Evolutionary conservation across 306 rosid species (phyloP).

Genomic region (Cucumis cinereus): DNA sequence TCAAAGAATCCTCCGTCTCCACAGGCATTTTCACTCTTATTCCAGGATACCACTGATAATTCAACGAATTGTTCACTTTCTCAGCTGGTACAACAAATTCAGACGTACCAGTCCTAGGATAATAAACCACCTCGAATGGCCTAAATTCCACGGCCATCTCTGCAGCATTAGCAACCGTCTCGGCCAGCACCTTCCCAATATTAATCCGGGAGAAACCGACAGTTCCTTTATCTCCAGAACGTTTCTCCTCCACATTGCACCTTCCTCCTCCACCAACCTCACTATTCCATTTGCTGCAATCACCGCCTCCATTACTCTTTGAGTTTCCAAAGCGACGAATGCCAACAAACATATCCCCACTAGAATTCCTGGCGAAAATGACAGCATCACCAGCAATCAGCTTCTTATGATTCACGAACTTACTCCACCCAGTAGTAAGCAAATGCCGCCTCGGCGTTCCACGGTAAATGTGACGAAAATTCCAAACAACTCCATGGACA

Average conservation of each 20-base stretch:
- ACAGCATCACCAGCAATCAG: slow-evolving; percentile 62
- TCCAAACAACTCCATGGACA: slow-evolving; percentile 48
- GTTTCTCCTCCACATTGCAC: slow-evolving; percentile 12
- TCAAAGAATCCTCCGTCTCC: slow-evolving; percentile 55
- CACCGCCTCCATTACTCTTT: slow-evolving; percentile 1
- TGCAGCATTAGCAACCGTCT: slow-evolving; percentile 33
- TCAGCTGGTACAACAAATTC: slow-evolving; percentile 61
- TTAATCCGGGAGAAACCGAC: slow-evolving; percentile 20
- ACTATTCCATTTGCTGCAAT: slow-evolving; percentile 12
- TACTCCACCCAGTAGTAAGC: slow-evolving; percentile 83
- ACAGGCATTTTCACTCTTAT: slow-evolving; percentile 49
- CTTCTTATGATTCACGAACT: slow-evolving; percentile 58
- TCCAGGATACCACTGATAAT: slow-evolving; percentile 29
- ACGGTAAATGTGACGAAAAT: slow-evolving; percentile 57
- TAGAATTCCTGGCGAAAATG: slow-evolving; percentile 35
- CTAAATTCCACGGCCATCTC: slow-evolving; percentile 38
- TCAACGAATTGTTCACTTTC: slow-evolving; percentile 35
- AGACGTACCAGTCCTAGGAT: slow-evolving; percentile 48
- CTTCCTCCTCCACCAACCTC: slow-evolving; percentile 13
- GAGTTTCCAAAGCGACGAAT: slow-evolving; percentile 31
- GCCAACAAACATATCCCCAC: slow-evolving; percentile 34
- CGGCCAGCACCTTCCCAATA: slow-evolving; percentile 27
- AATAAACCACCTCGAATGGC: slow-evolving; percentile 58
- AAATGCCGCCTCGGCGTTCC: slow-evolving; percentile 73
- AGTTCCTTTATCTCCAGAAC: slow-evolving; percentile 8